A percentile compares a stretch with the other conserved stretches of the same genome.
Conservation (phyloP, 2,329 filamentous ascomycete species). For the Paracoccidioides lutzii region DNA sequence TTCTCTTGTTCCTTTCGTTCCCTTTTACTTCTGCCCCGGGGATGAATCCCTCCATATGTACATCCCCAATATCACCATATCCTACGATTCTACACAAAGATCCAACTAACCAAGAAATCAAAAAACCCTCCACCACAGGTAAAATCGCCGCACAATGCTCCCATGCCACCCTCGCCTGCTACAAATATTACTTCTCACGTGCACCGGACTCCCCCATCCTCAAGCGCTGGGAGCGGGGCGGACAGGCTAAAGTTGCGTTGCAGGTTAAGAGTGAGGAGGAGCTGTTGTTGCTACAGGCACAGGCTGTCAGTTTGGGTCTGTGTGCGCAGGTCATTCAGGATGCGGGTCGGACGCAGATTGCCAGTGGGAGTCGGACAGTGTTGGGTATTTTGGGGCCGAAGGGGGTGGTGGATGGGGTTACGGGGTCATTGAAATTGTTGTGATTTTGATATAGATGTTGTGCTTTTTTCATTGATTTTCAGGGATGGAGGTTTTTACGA, state of each 20-base stretch:
- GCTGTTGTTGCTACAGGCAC: slow-evolving; percentile 59
- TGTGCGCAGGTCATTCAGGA: slow-evolving; percentile 86
- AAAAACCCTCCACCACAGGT: slow-evolving; percentile 40
- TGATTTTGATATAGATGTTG: slow-evolving; percentile 23
- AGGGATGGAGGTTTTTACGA: too few relatives aligned
- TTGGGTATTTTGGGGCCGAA: slow-evolving; percentile 72
- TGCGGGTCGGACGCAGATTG: slow-evolving; percentile 95
- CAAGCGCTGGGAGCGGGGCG: slow-evolving; percentile 68
- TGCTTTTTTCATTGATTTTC: neutral
- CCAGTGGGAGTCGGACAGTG: slow-evolving; percentile 81
- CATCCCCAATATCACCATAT: too few relatives aligned
- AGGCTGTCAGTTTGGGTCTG: slow-evolving; percentile 69
- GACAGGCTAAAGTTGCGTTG: slow-evolving; percentile 87
- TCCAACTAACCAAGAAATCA: neutral
- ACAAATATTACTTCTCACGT: slow-evolving; percentile 60
- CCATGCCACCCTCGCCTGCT: slow-evolving; percentile 95
- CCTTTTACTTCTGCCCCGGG: neutral
- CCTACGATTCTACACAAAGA: neutral
- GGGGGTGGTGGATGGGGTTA: slow-evolving; percentile 69
- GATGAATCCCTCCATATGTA: too few relatives aligned
- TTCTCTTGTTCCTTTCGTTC: slow-evolving; percentile 4
- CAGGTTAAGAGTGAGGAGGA: slow-evolving; percentile 79
- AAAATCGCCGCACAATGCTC: slow-evolving; percentile 95
- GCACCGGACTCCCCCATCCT: slow-evolving; percentile 50
- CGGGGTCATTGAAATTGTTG: slow-evolving; percentile 70